A percentile compares a stretch with the other conserved stretches of the same genome.
phyloP scores from a whole-genome alignment of 345 rosid genomes.

The Rhodomyrtus tomentosa region DNA sequence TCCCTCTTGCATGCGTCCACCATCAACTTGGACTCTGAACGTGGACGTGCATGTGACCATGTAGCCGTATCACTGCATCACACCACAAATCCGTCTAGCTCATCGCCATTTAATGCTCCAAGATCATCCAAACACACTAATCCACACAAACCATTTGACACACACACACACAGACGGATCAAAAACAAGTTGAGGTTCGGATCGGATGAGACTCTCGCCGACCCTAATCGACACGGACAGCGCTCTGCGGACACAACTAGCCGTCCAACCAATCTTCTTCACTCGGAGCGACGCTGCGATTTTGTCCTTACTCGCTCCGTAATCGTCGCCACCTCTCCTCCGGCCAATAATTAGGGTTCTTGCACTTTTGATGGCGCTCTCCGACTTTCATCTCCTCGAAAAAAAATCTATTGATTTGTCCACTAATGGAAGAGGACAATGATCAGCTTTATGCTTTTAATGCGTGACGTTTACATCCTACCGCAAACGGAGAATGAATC shows the following conservation, averaged over 20 bases:
- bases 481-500: neutral
- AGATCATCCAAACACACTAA: neutral
- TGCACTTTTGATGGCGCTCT: neutral
- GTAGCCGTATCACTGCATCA: neutral
- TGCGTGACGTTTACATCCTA: neutral
- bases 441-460: neutral
- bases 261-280: neutral
- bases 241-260: neutral
- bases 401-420: neutral
- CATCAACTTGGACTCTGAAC: neutral
- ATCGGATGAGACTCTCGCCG: neutral
- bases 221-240: neutral
- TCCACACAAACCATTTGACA: neutral
- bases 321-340: neutral
- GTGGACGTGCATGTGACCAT: neutral
- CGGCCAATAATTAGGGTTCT: neutral
- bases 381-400: neutral
- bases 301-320: neutral
- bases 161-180: neutral
- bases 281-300: neutral
- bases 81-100: neutral
- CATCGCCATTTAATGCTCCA: neutral
- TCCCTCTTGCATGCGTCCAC: slow-evolving; percentile 9
- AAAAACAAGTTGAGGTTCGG: neutral
- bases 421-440: neutral